Evolutionary conservation across 257 asterid genomes (phyloP), one percentile per base, ranked within the genome.

Genomic region (Jasminum sambac): DNA sequence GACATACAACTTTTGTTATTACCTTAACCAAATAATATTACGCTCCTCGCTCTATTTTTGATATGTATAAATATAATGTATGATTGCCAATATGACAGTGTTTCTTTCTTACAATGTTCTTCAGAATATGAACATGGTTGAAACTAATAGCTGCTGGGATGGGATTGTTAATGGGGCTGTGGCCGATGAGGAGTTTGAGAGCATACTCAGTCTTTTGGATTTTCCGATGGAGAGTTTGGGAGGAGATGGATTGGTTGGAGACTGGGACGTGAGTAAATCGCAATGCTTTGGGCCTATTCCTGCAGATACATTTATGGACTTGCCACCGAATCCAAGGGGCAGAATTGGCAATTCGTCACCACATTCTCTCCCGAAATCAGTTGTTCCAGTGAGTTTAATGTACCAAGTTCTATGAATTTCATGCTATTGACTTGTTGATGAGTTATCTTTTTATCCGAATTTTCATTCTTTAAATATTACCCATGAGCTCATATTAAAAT

Each of bases 211-310:
- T 17, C 74, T 87, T 30, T 68, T 89, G 60, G 96, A 91, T 79
- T 84, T 87, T 71, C 95, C 96, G 1, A 62, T 86, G 84, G 96
- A 89, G 78, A 82, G 84, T 80, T 64, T 91, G 74, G 96, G 83
- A 57, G 84, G 70, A 0, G 87, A 81, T 37, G 94, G 68, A 11
- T 52, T 72, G 25, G 78, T 50, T 23, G 88, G 77, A n/a, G 96
- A 82, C 17, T 91, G 91, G 96, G 90, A 89, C 73, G 77, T 70
- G 48, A 77, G 72, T 81, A 78, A 81, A 72, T 85, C 86, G 2
- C 80, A 85, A 8, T 78, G 17, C 72, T 78, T 86, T 1, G 97
- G 91, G 34, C 95, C 96, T 23, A 84, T 89, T 50, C 96, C 95
- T 0, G n/a, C 80, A 0, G 93, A 86, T 11, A 81, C 79, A 57